phyloP scores from a whole-genome alignment of 164 flowering plant species.

The Saururus chinensis region DNA sequence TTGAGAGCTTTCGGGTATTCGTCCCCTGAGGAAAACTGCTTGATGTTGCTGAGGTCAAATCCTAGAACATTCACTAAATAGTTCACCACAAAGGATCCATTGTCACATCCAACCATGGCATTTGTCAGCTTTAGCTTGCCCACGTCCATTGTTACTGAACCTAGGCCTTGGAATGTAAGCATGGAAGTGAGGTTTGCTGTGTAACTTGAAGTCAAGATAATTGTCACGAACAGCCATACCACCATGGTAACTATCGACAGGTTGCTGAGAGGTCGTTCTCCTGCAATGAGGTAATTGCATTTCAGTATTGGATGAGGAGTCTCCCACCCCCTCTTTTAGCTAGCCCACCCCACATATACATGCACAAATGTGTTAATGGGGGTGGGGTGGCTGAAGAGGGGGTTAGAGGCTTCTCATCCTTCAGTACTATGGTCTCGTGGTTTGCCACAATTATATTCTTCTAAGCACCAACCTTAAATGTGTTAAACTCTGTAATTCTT shows the following conservation, averaged over 20 bases:
- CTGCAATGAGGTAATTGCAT: not conserved
- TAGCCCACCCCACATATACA: too few relatives aligned
- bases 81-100: constrained; percentile 3
- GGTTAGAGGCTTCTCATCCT: too few relatives aligned
- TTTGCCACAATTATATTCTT: too few relatives aligned
- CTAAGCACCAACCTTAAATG: too few relatives aligned
- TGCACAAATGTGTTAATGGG: too few relatives aligned
- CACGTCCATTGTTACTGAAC: constrained; percentile 1
- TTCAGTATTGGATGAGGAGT: too few relatives aligned
- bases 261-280: constrained; percentile 13
- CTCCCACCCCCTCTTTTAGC: too few relatives aligned
- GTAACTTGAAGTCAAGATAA: constrained; percentile 17
- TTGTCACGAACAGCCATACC: constrained; percentile 18
- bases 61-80: constrained; percentile 8
- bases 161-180: constrained; percentile 4
- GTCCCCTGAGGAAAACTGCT: not conserved
- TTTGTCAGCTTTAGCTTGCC: constrained; percentile 1
- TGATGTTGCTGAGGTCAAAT: constrained; percentile 8
- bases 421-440: too few relatives aligned
- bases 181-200: constrained; percentile 8
- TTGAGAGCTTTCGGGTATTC: constrained; percentile 3
- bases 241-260: constrained; percentile 11
- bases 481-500: too few relatives aligned
- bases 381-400: too few relatives aligned
- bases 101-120: constrained; percentile 8